Evolutionary conservation across 805 yeast genomes (phyloP), one percentile per base, ranked within the genome.

Genomic region (Kodamaea nitidulidarum): DNA sequence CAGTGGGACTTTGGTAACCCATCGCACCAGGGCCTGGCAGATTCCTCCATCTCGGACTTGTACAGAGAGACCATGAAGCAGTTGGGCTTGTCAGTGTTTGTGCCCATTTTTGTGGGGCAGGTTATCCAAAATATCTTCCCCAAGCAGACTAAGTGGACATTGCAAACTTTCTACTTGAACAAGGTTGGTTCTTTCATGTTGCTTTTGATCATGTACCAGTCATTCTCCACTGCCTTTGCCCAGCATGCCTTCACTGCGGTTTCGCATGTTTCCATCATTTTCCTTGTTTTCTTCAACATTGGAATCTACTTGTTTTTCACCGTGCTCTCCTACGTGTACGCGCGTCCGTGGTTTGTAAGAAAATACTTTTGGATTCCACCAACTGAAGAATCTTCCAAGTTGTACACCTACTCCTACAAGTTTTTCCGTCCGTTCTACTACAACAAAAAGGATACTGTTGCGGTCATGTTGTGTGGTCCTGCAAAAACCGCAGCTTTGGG

Each of bases 401-500:
- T 59, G 0, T 84, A 85, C 50, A 69, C 49, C 4, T 60, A 58
- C 47, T 44, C 67, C 15, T 75, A 78, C 54, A 58, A 57, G 32
- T 21, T 70, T 1, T 60, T 79, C 42, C 58, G 70, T 39, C 91
- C 91, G 1, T 86, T 84, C 51, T 84, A 82, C 59, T 84, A 84
- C 59, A 70, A 71, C 50, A 75, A 81, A 48, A 59, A 67, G 37
- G 95, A 88, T 52, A 77, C 95, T 0, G 85, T 86, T 25, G 72
- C 90, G 9, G 74, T 88, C 36, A 75, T 88, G 83, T 71, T 87
- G 43, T 86, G 95, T 60, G 95, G 95, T 8, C 91, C 95, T 4
- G 95, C 96, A 2, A 88, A 88, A 59, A 88, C 96, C 1, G 96
- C 95, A 0, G 96, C 96, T 0, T 67, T 88, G 37, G 96, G 96